Evolutionary conservation across 176 grass and related monocot species (phyloP).

Genomic region (Zoysia japonica): DNA sequence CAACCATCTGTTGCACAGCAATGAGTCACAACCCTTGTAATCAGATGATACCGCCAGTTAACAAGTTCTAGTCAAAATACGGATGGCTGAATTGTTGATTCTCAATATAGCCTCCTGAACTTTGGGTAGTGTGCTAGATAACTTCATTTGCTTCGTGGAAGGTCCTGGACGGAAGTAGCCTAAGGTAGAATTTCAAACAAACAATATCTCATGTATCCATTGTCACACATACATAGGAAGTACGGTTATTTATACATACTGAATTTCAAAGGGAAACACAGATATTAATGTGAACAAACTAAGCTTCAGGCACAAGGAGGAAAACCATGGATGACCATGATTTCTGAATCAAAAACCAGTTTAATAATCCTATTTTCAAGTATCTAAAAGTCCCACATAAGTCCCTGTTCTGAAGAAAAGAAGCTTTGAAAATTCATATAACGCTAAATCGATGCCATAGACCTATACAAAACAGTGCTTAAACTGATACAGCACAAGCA

Average conservation of each 20-base stretch:
- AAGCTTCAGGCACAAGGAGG: background rate
- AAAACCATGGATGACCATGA: background rate
- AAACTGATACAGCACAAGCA: background rate
- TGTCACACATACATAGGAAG: background rate
- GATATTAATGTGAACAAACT: background rate
- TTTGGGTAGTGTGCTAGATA: slow-evolving; percentile 9
- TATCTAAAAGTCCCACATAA: background rate
- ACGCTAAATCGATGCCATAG: background rate
- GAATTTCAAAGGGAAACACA: background rate
- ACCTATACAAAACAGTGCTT: background rate
- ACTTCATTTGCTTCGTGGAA: slow-evolving; percentile 45
- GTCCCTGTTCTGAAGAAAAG: background rate
- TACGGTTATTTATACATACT: slow-evolving; percentile 6
- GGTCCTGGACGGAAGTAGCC: background rate
- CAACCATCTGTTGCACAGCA: slow-evolving; percentile 21
- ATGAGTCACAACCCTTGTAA: slow-evolving; percentile 15
- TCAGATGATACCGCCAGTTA: background rate
- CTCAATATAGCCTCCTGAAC: slow-evolving; percentile 30
- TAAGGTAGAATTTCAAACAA: slow-evolving; percentile 46
- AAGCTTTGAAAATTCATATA: background rate
- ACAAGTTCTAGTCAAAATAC: background rate
- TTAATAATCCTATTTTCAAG: slow-evolving; percentile 2
- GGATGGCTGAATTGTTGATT: slow-evolving; percentile 19
- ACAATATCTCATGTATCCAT: slow-evolving; percentile 34
- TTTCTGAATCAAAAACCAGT: background rate